Evolutionary conservation across 345 rosid species (phyloP), one percentile per base, ranked within the genome.

Genomic region (Pistacia vera): DNA sequence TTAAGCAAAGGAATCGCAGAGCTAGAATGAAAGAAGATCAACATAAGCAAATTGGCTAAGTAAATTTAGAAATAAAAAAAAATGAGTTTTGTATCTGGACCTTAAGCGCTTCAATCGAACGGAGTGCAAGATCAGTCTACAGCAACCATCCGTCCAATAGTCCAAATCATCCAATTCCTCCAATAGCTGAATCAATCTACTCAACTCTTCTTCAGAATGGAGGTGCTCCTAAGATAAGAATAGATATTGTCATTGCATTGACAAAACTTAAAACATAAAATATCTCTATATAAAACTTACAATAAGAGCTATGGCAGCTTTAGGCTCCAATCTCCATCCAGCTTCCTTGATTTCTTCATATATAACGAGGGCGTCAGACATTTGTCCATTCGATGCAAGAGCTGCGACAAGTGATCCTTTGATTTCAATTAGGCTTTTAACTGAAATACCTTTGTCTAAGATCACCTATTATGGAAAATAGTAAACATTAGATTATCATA

Each of bases 291-390:
- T 57, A 52, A 64, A 17, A 46, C 48, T 5, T 17, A 93, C 99
- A 63, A 96, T 92, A 70, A 96, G 90, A 74, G 83, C 48, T 51
- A 92, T 70, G 54, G 82, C 82, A 79, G 91, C 84, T 88, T 85
- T 93, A 54, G 96, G 92, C 76, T 90, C 92, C 75, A 88, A 22
- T 44, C 51, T 62, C 48, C 73, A 64, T 82, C 90, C 83, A 36
- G 81, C 83, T 77, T 80, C 71, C 89, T 89, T 92, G 77, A 89
- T 88, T 82, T 92, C 92, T 77, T 90, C 79, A 78, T 90, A 93
- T 36, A 88, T 46, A 49, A 41, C 52, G 36, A 93, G 80, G 57
- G 99, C 99, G 81, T 93, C 99, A 56, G 80, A 73, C 70, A 87
- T 71, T 79, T 81, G 84, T 72, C 91, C 95, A 77, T 81, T 78